Evolutionary conservation across 148 eudicot species (phyloP).

Genomic region (Fagopyrum homotropicum): DNA sequence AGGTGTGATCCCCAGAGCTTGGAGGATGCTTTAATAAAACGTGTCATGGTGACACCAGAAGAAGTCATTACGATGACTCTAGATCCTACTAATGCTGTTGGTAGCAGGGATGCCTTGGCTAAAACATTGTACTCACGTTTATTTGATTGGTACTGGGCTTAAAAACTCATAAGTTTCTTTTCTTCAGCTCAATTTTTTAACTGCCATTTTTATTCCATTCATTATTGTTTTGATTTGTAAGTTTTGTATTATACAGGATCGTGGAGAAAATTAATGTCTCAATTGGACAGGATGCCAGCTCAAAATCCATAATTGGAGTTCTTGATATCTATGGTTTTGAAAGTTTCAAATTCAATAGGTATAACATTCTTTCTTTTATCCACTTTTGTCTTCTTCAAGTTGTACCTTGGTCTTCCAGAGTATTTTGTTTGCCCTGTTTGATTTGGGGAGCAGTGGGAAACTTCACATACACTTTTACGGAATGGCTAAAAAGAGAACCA

Average conservation of each 20-base stretch:
- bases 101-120: slow-evolving; percentile 60
- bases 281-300: slow-evolving; percentile 50
- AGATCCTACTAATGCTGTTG: slow-evolving; percentile 41
- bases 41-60: slow-evolving; percentile 65
- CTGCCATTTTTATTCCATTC: not conserved
- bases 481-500: not conserved
- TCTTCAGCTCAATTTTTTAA: not conserved
- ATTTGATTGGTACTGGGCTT: slow-evolving; percentile 45
- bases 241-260: slow-evolving; percentile 29
- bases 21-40: slow-evolving; percentile 54
- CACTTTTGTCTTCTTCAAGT: not conserved
- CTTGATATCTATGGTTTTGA: slow-evolving; percentile 70
- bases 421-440: not conserved
- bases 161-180: not conserved
- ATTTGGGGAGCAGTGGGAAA: not conserved
- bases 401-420: not conserved
- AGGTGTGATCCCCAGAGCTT: slow-evolving; percentile 51
- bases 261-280: slow-evolving; percentile 54
- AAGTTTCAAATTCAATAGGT: slow-evolving; percentile 59
- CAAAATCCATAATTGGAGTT: slow-evolving; percentile 52
- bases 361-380: slow-evolving; percentile 13
- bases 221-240: not conserved
- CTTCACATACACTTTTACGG: not conserved
- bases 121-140: slow-evolving; percentile 50
- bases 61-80: slow-evolving; percentile 51